A percentile compares a stretch with the other conserved stretches of the same genome.
These are phyloP conservation scores for Colletotrichum plurivorum DNA, from an alignment of 2,329 filamentous ascomycete species.

Conservation along the genomic window DNA sequence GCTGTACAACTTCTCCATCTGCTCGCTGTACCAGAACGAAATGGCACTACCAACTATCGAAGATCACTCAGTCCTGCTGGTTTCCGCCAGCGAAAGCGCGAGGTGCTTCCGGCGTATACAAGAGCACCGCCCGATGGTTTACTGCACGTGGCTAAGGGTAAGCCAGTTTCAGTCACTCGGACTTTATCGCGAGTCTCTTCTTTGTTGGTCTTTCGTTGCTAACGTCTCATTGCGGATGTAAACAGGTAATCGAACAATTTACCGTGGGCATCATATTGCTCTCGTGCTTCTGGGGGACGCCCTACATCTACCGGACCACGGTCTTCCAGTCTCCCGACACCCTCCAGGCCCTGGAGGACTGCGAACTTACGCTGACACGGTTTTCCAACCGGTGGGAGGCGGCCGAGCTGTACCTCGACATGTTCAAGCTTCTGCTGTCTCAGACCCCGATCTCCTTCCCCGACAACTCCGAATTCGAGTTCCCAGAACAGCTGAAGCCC, in stretches of 20 bases:
- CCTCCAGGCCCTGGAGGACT: slow-evolving; percentile 15
- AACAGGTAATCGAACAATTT: slow-evolving; percentile 10
- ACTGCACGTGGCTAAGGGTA: slow-evolving; percentile 2
- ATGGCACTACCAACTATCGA: neutral
- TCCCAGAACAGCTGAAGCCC: slow-evolving; percentile 9
- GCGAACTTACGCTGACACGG: slow-evolving; percentile 3
- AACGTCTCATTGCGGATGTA: neutral
- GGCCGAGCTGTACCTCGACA: neutral
- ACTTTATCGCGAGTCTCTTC: neutral
- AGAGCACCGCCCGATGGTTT: slow-evolving; percentile 10
- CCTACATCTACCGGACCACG: slow-evolving; percentile 2
- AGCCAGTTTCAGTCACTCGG: neutral
- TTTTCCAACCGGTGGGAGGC: slow-evolving; percentile 1
- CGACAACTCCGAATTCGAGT: slow-evolving; percentile 16
- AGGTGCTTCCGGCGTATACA: slow-evolving; percentile 21
- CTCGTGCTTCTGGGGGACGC: slow-evolving; percentile 13
- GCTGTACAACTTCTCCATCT: slow-evolving; percentile 13
- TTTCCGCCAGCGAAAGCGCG: slow-evolving; percentile 9
- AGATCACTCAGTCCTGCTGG: slow-evolving; percentile 1
- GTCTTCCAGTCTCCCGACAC: slow-evolving; percentile 13
- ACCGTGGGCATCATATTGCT: slow-evolving; percentile 5
- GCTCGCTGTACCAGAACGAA: slow-evolving; percentile 14
- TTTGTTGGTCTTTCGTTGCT: neutral
- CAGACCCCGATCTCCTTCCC: slow-evolving; percentile 16
- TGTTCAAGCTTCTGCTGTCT: neutral